Base-by-base conservation (phyloP, 1,284 basidiomycete species). In the Erythrobasidium hasegawianum region DNA sequence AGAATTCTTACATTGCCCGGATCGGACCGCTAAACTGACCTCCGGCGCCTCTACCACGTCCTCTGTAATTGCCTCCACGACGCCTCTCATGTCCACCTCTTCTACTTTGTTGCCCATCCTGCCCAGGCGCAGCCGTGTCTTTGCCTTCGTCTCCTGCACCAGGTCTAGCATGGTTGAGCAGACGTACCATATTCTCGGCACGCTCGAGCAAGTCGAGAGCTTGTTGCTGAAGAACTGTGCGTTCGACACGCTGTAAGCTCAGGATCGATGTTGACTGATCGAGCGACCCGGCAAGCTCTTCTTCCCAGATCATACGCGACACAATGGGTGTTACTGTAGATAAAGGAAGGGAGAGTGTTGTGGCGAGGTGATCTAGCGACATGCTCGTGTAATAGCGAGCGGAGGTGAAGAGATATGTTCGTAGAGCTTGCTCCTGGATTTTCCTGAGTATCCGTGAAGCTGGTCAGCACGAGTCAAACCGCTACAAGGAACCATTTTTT, bases 221-320 rank as follows among this genome's bases (percentile, higher is more conserved):
- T 38, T 68, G 68, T 47, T 67, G 65, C 59, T 69, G 68, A 26
- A 69, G 55, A 14, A 39, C 49, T 18, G 57, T 64, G 18, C 64
- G 50, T 16, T 59, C 65, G 1, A 61, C 65, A 4, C 60, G 86
- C 77, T 95, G 89, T 82, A 97, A 91, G 56, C 94, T 86, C 57
- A 96, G 82, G 52, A 94, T 90, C 61, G 86, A 85, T 59, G 86
- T 86, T 18, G 89, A 86, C 77, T 90, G 90, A 77, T 98, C 96
- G 66, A 99, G 82, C 33, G 91, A 94, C 0, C 95, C 96, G 0
- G 89, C 83, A 14, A 98, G 82, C 77, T 97, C 94, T 76, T 97
- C 96, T 74, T 85, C 92, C 92, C 94, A 97, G 75, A 98, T 97
- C 96, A 99, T 97, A 80, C 93, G 91, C 53, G 90, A 94, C 54